These are phyloP conservation scores for Exophiala spinifera DNA, from an alignment of 2,329 filamentous ascomycete species.

Conservation along the genomic window DNA sequence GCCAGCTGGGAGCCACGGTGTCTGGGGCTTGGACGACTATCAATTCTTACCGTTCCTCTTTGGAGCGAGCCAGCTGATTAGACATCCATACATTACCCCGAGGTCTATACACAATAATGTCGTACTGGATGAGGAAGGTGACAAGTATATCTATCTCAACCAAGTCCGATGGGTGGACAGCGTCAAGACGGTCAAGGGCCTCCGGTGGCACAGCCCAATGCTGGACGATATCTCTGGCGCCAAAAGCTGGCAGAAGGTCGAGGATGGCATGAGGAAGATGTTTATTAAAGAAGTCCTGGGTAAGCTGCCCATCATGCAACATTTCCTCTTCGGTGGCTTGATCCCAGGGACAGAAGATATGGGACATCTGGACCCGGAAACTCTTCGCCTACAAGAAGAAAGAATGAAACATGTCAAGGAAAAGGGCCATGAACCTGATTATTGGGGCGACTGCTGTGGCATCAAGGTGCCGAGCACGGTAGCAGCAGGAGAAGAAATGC, in stretches of 20 bases:
- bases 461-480: conserved; percentile 95
- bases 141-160: conserved; percentile 84
- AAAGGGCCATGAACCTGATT: conserved; percentile 53
- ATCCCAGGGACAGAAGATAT: conserved; percentile 79
- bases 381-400: conserved; percentile 41
- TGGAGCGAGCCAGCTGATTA: conserved; percentile 81
- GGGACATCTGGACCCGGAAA: conserved; percentile 58
- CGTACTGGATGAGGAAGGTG: conserved; percentile 78
- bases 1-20: conserved; percentile 92
- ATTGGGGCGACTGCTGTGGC: conserved; percentile 95
- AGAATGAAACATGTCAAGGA: conserved; percentile 68
- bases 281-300: conserved; percentile 88
- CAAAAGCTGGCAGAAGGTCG: conserved; percentile 87
- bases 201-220: conserved; percentile 98
- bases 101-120: conserved; percentile 83
- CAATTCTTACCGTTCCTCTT: conserved; percentile 96
- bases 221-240: conserved; percentile 93
- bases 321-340: conserved; percentile 88
- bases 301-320: conserved; percentile 97
- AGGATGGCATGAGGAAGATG: conserved; percentile 94
- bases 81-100: conserved; percentile 77
- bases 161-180: conserved; percentile 93
- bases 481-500: conserved; percentile 84
- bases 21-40: conserved; percentile 97
- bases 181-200: conserved; percentile 90